Percentiles rank a stretch among this genome's conserved stretches.
Conservation (phyloP, 2,329 filamentous ascomycete genomes). For the Fusarium coffeatum region DNA sequence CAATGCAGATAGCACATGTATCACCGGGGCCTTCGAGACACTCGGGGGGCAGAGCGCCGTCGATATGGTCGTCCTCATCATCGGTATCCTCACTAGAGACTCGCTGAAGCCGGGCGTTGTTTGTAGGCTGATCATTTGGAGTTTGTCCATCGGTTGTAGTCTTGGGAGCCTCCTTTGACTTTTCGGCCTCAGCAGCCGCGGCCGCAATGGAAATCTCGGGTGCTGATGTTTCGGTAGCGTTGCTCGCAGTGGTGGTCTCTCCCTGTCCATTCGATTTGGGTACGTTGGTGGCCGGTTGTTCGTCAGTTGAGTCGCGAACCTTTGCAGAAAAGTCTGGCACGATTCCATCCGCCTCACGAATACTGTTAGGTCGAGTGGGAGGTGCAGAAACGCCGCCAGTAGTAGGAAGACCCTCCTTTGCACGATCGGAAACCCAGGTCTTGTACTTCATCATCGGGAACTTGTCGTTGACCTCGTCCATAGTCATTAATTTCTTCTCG, state of each 20-base stretch:
- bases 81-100: conserved; percentile 65
- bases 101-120: conserved; percentile 51
- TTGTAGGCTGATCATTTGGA: conserved; percentile 40
- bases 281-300: conserved; percentile 49
- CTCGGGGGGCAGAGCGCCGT: conserved; percentile 83
- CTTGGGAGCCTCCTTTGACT: conserved; percentile 35
- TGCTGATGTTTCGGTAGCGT: conserved; percentile 15
- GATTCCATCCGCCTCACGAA: conserved; percentile 74
- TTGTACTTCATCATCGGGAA: conserved; percentile 98
- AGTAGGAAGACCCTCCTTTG: conserved; percentile 84
- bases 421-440: conserved; percentile 86
- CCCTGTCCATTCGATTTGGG: conserved; percentile 31
- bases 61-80: conserved; percentile 83
- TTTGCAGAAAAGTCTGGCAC: conserved; percentile 59
- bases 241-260: conserved; percentile 28
- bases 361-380: conserved; percentile 77
- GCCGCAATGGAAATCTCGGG: conserved; percentile 37
- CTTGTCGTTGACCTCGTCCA: conserved; percentile 98
- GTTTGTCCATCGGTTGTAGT: conserved; percentile 43
- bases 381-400: conserved; percentile 84
- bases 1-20: conserved; percentile 95
- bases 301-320: conserved; percentile 59
- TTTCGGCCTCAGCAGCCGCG: conserved; percentile 34
- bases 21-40: conserved; percentile 85
- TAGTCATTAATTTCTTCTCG: conserved; percentile 98